phyloP scores from a whole-genome alignment of 2,329 filamentous ascomycete species.

The Aspergillus sp. region DNA sequence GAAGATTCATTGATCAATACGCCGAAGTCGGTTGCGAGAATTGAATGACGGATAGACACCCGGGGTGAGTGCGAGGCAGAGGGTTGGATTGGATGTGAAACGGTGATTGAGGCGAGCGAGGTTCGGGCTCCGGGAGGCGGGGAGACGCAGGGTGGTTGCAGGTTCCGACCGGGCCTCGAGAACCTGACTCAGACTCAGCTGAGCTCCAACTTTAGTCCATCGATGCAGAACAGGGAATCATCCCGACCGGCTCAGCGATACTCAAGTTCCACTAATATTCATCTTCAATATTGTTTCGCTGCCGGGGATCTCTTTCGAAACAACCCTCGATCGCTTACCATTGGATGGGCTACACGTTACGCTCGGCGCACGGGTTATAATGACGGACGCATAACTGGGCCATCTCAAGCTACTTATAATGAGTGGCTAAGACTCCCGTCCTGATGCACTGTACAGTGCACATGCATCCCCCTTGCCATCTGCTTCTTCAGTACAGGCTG shows the following conservation, averaged over 20 bases:
- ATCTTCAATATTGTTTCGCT: not conserved
- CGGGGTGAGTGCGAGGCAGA: conserved; percentile 1
- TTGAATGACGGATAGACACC: not conserved
- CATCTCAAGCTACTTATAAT: not conserved
- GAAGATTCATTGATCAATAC: conserved; percentile 31
- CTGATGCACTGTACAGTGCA: not conserved
- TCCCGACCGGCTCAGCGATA: no score
- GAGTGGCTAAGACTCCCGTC: not conserved
- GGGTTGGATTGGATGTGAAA: conserved; percentile 17
- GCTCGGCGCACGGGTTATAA: conserved; percentile 19
- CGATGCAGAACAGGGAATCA: not conserved
- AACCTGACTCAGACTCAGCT: not conserved
- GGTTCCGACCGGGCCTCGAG: conserved; percentile 20
- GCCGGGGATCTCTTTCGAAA: not conserved
- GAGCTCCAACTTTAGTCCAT: not conserved
- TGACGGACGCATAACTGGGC: conserved; percentile 17
- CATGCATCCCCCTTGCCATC: conserved; percentile 1
- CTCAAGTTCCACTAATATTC: no score
- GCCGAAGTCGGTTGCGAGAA: conserved; percentile 2
- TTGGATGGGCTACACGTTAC: conserved; percentile 18
- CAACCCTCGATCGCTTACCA: not conserved
- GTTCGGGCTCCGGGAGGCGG: conserved; percentile 36
- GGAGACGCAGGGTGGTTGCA: conserved; percentile 23
- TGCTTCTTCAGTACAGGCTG: not conserved
- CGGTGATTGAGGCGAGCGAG: conserved; percentile 25